phyloP scores from a whole-genome alignment of 1,284 basidiomycete species.

The Microbotryum scabiosae region DNA sequence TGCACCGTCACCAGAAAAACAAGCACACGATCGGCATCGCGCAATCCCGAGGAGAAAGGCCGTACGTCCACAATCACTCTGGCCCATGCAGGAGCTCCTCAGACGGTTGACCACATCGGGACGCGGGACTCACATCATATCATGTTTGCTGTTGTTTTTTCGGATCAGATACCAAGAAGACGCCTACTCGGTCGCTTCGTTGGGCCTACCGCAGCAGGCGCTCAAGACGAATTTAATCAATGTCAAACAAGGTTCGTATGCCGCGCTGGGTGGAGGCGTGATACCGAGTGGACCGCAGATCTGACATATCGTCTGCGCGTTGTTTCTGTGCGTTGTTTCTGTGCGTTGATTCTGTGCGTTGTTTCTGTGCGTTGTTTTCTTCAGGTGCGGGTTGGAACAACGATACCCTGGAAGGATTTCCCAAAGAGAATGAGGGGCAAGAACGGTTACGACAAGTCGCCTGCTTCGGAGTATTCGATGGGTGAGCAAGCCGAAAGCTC shows the following conservation, averaged over 20 bases:
- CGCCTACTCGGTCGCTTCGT: conserved; percentile 62
- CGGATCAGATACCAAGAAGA: conserved; percentile 64
- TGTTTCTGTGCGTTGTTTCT: too few species aligned
- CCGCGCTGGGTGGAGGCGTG: neutral
- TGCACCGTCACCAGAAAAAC: conserved; percentile 1
- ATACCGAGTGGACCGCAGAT: too few species aligned
- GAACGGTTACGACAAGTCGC: conserved; percentile 53
- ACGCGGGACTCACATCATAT: too few species aligned
- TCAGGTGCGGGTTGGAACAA: conserved; percentile 19
- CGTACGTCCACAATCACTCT: conserved; percentile 5
- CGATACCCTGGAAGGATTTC: conserved; percentile 35
- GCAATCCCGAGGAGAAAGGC: conserved; percentile 27
- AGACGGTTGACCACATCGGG: too few species aligned
- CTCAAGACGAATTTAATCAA: conserved; percentile 57
- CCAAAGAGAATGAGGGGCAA: conserved; percentile 47
- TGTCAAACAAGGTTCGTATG: conserved; percentile 48
- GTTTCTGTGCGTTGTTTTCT: neutral
- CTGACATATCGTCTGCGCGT: too few species aligned
- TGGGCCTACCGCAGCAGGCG: conserved; percentile 65
- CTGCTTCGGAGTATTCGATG: conserved; percentile 81
- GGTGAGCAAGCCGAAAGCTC: too few species aligned
- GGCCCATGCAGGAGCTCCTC: too few species aligned
- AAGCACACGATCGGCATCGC: conserved; percentile 21
- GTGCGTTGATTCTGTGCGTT: too few species aligned
- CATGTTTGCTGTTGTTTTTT: too few species aligned